Evolutionary conservation across 169 alveolate species (phyloP).

Genomic region (Cryptosporidium xiaoi): DNA sequence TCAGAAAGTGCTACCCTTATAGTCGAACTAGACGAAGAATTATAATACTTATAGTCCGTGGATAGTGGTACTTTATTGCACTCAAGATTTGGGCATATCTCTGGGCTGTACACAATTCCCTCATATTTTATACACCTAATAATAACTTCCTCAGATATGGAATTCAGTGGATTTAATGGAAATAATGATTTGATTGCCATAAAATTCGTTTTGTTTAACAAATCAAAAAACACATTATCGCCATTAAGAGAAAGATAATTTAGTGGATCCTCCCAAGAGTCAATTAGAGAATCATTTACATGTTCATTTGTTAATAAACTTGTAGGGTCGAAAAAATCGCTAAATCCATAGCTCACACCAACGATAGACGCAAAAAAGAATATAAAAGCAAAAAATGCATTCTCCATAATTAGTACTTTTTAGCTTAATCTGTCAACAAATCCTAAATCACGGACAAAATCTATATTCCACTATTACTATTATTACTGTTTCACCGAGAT

Average conservation of each 20-base stretch:
- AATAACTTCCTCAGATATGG: constrained; percentile 28
- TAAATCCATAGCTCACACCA: constrained; percentile 7
- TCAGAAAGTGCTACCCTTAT: constrained; percentile 13
- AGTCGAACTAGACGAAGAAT: constrained; percentile 23
- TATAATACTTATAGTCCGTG: constrained; percentile 17
- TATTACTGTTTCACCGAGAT: no score
- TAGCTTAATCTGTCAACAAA: background rate
- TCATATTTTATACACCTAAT: constrained; percentile 17
- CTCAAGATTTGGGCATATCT: constrained; percentile 17
- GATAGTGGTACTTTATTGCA: constrained; percentile 16
- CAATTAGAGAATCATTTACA: constrained; percentile 14
- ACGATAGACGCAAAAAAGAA: background rate
- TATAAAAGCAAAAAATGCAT: background rate
- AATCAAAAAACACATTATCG: background rate
- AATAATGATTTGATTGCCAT: constrained; percentile 18
- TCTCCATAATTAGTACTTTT: background rate
- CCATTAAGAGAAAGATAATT: background rate
- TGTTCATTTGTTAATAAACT: constrained; percentile 31
- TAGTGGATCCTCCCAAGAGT: constrained; percentile 34
- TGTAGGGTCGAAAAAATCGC: constrained; percentile 57
- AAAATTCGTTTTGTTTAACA: background rate
- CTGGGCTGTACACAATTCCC: constrained; percentile 40
- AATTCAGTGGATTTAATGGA: constrained; percentile 36
- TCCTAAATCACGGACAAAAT: background rate
- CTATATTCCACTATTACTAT: no score